These are phyloP conservation scores for Acanthamoeba lenticulata DNA, from an alignment of 208 protist genomes.

Conservation along the genomic window DNA sequence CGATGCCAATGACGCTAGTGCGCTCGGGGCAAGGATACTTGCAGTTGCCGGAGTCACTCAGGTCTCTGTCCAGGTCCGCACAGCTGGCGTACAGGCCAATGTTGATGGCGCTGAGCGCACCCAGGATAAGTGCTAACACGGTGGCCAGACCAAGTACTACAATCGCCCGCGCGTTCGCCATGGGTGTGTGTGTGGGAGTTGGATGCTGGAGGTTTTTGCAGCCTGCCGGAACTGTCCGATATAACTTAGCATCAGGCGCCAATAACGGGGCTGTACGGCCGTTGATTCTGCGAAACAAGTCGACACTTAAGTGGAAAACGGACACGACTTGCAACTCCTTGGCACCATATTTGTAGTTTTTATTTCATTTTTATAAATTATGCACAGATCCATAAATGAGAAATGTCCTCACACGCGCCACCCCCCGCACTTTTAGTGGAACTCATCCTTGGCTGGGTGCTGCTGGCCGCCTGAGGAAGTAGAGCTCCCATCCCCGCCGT, in stretches of 20 bases:
- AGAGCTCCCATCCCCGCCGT: not conserved
- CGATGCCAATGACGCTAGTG: not conserved
- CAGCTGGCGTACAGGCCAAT: not conserved
- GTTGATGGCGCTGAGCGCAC: conserved; percentile 3
- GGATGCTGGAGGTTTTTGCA: too few relatives aligned
- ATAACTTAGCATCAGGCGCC: too few relatives aligned
- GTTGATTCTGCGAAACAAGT: too few relatives aligned
- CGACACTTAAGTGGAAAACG: too few relatives aligned
- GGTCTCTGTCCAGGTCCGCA: not conserved
- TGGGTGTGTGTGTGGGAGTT: not conserved
- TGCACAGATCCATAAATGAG: too few relatives aligned
- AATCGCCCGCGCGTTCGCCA: not conserved
- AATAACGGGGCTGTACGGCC: too few relatives aligned
- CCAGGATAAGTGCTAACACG: not conserved
- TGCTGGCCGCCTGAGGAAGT: not conserved
- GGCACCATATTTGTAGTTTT: too few relatives aligned
- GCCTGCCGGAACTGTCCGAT: too few relatives aligned
- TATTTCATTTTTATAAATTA: too few relatives aligned
- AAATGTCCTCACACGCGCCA: too few relatives aligned
- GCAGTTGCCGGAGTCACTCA: not conserved
- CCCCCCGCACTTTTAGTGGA: not conserved
- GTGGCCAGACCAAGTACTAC: not conserved
- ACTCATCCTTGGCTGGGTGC: not conserved
- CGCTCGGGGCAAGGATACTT: not conserved
- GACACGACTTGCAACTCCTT: too few relatives aligned